A percentile compares a stretch with the other conserved stretches of the same genome.
These are phyloP conservation scores for Populus euphratica DNA, from an alignment of 345 rosid genomes.

Conservation along the genomic window DNA sequence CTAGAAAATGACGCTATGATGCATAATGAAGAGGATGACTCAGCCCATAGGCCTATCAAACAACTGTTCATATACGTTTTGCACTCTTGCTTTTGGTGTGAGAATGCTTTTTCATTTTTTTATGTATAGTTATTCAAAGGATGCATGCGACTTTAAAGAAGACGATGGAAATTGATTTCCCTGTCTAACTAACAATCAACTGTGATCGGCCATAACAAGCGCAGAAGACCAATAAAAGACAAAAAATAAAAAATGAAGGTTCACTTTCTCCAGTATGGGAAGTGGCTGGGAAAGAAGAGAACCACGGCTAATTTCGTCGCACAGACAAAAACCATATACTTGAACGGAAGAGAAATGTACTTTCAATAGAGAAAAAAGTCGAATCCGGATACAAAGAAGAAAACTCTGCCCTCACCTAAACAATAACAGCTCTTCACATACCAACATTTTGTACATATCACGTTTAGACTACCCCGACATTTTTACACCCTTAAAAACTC, in stretches of 20 bases:
- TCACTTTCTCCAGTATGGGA: not conserved
- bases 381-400: conserved; percentile 23
- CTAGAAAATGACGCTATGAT: not conserved
- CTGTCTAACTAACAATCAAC: not conserved
- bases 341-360: conserved; percentile 4
- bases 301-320: not conserved
- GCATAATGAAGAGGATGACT: not conserved
- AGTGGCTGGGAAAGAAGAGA: not conserved
- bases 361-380: conserved; percentile 3
- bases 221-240: not conserved
- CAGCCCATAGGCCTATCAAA: no score
- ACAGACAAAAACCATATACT: not conserved
- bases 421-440: conserved; percentile 21
- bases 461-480: conserved; percentile 21
- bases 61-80: no score
- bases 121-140: no score
- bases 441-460: conserved; percentile 44
- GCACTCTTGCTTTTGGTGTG: no score
- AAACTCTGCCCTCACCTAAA: conserved; percentile 34
- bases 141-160: not conserved
- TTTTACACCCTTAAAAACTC: conserved; percentile 40
- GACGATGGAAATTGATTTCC: not conserved
- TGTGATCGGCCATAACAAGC: not conserved
- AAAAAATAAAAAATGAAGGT: not conserved
- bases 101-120: no score